phyloP scores from a whole-genome alignment of 2,329 filamentous ascomycete species.

The Ilyonectria sp. region DNA sequence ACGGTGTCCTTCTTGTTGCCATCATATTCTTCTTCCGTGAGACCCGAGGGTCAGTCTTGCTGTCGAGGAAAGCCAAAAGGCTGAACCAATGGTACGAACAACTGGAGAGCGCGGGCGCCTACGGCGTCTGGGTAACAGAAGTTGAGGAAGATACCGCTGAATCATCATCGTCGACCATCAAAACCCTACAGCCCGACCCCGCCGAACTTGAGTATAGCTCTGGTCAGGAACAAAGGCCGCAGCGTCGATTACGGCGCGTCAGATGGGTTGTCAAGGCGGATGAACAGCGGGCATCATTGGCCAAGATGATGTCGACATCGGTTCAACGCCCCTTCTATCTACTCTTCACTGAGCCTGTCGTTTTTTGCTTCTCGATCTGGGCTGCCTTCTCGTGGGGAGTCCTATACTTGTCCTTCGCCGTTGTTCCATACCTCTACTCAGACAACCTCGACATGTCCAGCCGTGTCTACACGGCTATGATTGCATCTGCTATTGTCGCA shows the following conservation, averaged over 20 bases:
- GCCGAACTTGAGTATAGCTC: slow-evolving; percentile 27
- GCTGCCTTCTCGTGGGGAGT: slow-evolving; percentile 91
- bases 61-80: slow-evolving; percentile 80
- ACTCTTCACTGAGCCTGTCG: slow-evolving; percentile 82
- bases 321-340: slow-evolving; percentile 84
- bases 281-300: slow-evolving; percentile 79
- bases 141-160: slow-evolving; percentile 29
- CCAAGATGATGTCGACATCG: slow-evolving; percentile 80
- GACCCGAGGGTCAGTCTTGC: slow-evolving; percentile 84
- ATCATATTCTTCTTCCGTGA: slow-evolving; percentile 83
- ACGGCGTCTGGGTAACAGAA: slow-evolving; percentile 60
- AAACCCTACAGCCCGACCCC: slow-evolving; percentile 28
- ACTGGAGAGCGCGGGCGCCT: slow-evolving; percentile 76
- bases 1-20: slow-evolving; percentile 71
- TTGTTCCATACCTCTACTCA: slow-evolving; percentile 83
- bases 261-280: slow-evolving; percentile 87
- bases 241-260: slow-evolving; percentile 63
- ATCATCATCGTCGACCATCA: slow-evolving; percentile 43
- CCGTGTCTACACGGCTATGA: slow-evolving; percentile 81
- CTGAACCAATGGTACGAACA: slow-evolving; percentile 86
- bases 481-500: slow-evolving; percentile 75
- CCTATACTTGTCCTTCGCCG: slow-evolving; percentile 87
- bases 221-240: not conserved
- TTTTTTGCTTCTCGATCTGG: slow-evolving; percentile 92
- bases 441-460: slow-evolving; percentile 77